Percentiles rank a stretch among this genome's conserved stretches.
Conservation (phyloP, 1,139 yeast genomes). For the Ashbya aceris region DNA sequence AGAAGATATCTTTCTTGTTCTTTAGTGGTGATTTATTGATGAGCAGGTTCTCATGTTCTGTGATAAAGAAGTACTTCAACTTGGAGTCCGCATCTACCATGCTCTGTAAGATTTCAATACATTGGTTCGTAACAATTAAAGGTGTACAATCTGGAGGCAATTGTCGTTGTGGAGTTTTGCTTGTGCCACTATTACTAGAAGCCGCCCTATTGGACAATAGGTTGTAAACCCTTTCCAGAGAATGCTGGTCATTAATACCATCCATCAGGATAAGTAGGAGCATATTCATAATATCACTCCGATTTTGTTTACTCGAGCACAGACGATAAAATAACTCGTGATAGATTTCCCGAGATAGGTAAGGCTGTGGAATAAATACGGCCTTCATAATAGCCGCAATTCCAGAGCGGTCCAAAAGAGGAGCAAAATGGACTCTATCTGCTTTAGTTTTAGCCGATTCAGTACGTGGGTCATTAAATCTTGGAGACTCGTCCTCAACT, state of each 20-base stretch:
- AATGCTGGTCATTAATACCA: conserved; percentile 51
- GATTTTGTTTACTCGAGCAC: conserved; percentile 68
- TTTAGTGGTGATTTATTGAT: conserved; percentile 34
- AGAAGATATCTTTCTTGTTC: conserved; percentile 32
- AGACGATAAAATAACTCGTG: conserved; percentile 59
- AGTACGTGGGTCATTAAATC: conserved; percentile 5
- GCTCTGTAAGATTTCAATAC: conserved; percentile 65
- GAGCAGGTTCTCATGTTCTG: conserved; percentile 66
- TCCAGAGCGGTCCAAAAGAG: conserved; percentile 69
- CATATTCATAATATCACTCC: conserved; percentile 67
- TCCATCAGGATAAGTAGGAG: conserved; percentile 65
- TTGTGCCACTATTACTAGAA: conserved; percentile 11
- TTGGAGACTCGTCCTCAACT: conserved; percentile 11
- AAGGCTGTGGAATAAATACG: conserved; percentile 65
- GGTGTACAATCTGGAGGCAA: conserved; percentile 62
- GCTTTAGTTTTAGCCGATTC: conserved; percentile 26
- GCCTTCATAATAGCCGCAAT: conserved; percentile 64
- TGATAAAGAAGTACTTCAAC: conserved; percentile 64
- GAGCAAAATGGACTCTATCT: conserved; percentile 44
- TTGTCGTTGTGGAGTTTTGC: conserved; percentile 18
- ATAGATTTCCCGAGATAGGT: conserved; percentile 53
- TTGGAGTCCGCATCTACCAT: conserved; percentile 62
- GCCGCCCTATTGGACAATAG: conserved; percentile 40
- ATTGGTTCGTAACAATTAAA: conserved; percentile 63
- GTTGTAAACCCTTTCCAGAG: conserved; percentile 58